Conservation (phyloP, 257 asterid species). For the Solanum lycopersicoides region DNA sequence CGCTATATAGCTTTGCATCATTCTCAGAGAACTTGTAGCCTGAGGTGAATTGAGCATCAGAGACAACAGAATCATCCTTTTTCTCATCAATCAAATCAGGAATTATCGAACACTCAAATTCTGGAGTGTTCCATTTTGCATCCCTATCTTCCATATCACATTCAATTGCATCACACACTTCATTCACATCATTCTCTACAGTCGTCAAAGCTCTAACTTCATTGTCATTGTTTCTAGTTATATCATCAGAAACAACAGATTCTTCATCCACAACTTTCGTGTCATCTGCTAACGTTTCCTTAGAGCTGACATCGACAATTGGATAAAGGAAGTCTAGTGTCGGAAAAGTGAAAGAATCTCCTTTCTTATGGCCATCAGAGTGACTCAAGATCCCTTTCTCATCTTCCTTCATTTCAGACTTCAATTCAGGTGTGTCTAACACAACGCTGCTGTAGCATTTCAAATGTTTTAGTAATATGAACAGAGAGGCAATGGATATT, state of each 20-base stretch:
- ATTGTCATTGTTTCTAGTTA: constrained; percentile 3
- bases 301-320: constrained; percentile 14
- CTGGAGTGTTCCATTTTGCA: constrained; percentile 12
- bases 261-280: constrained; percentile 15
- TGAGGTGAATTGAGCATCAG: constrained; percentile 4
- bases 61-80: constrained; percentile 13
- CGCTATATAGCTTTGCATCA: background rate
- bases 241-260: constrained; percentile 16
- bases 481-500: background rate
- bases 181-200: constrained; percentile 1
- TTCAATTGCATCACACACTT: background rate
- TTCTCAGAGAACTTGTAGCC: constrained; percentile 13
- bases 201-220: constrained; percentile 6
- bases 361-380: constrained; percentile 22
- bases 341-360: constrained; percentile 17
- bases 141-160: constrained; percentile 15
- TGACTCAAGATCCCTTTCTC: constrained; percentile 17
- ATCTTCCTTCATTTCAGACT: constrained; percentile 43
- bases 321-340: constrained; percentile 17
- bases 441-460: constrained; percentile 22
- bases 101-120: constrained; percentile 7
- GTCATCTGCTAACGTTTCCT: constrained; percentile 9
- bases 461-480: constrained; percentile 12
- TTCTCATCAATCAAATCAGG: constrained; percentile 1
- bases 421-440: constrained; percentile 23